phyloP scores from a whole-genome alignment of 164 flowering plant genomes.

The Kalanchoe fedtschenkoi region DNA sequence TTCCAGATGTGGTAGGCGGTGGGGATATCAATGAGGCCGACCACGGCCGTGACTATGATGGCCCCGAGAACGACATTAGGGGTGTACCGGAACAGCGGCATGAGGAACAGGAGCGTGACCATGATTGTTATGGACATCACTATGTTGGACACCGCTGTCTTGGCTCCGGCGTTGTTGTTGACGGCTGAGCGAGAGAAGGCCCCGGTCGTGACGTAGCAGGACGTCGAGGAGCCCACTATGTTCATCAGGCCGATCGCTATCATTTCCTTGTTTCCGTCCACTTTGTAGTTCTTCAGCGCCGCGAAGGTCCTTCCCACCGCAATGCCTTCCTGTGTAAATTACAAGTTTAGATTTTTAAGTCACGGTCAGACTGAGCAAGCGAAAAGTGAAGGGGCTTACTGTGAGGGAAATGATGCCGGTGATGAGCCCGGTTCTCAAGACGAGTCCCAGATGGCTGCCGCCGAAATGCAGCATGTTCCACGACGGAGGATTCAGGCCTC shows the following conservation, averaged over 20 bases:
- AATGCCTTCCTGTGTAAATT: slow-evolving; percentile 91
- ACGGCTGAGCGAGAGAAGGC: slow-evolving; percentile 90
- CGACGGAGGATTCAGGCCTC: slow-evolving; percentile 87
- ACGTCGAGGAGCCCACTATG: slow-evolving; percentile 74
- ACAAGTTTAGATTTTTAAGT: too few species aligned
- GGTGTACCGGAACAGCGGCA: slow-evolving; percentile 87
- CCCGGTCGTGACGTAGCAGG: slow-evolving; percentile 90
- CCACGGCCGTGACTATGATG: slow-evolving; percentile 73
- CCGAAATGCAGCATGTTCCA: slow-evolving; percentile 61
- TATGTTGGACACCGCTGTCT: slow-evolving; percentile 79
- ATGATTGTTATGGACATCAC: slow-evolving; percentile 80
- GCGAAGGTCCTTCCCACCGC: slow-evolving; percentile 97
- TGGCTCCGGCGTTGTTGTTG: slow-evolving; percentile 84
- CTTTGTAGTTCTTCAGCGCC: slow-evolving; percentile 62
- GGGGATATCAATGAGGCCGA: slow-evolving; percentile 75
- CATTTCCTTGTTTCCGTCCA: slow-evolving; percentile 98
- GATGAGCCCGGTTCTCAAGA: slow-evolving; percentile 67
- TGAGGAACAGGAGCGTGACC: slow-evolving; percentile 78
- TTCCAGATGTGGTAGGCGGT: slow-evolving; percentile 67
- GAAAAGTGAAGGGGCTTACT: slow-evolving; percentile 35
- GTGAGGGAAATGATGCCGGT: slow-evolving; percentile 95
- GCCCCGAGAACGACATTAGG: slow-evolving; percentile 80
- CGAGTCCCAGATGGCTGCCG: slow-evolving; percentile 52
- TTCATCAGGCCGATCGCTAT: slow-evolving; percentile 94
- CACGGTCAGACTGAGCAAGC: too few species aligned